Conservation (phyloP, 306 rosid species). For the Glycyrrhiza uralensis region DNA sequence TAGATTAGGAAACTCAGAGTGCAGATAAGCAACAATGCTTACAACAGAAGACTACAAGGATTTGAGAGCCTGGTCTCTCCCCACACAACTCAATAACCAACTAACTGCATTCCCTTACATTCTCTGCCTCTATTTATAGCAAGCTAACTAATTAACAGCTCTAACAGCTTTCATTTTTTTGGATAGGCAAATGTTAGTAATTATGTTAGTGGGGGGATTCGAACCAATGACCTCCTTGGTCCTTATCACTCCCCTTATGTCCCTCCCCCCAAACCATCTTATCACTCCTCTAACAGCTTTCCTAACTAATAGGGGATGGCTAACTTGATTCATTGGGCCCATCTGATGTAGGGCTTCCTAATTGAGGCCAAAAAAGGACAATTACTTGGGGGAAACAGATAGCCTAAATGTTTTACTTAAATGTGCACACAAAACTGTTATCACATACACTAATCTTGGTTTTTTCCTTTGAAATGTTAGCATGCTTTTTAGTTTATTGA, state of each 20-base stretch:
- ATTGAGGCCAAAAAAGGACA: background rate
- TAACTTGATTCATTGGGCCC: background rate
- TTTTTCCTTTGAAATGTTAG: background rate
- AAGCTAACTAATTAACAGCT: background rate
- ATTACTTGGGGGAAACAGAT: background rate
- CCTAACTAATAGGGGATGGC: background rate
- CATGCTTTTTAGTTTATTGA: constrained; percentile 4
- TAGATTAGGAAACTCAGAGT: background rate
- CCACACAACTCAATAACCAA: background rate
- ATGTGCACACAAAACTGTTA: background rate
- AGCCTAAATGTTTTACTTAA: background rate
- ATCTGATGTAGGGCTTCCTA: background rate
- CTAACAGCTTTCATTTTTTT: too few relatives aligned
- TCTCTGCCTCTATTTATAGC: background rate
- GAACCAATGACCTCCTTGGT: too few relatives aligned
- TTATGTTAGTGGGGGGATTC: too few relatives aligned
- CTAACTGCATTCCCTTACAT: background rate
- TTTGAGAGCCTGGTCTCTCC: background rate
- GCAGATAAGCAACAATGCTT: background rate
- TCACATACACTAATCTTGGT: constrained; percentile 8
- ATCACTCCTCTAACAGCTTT: background rate
- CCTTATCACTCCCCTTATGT: too few relatives aligned
- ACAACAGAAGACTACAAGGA: background rate
- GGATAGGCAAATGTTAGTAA: too few relatives aligned
- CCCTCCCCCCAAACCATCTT: too few relatives aligned